Evolutionary conservation across 768 basidiomycete genomes (phyloP), one percentile per base, ranked within the genome.

Genomic region (Suillus subalutaceus): DNA sequence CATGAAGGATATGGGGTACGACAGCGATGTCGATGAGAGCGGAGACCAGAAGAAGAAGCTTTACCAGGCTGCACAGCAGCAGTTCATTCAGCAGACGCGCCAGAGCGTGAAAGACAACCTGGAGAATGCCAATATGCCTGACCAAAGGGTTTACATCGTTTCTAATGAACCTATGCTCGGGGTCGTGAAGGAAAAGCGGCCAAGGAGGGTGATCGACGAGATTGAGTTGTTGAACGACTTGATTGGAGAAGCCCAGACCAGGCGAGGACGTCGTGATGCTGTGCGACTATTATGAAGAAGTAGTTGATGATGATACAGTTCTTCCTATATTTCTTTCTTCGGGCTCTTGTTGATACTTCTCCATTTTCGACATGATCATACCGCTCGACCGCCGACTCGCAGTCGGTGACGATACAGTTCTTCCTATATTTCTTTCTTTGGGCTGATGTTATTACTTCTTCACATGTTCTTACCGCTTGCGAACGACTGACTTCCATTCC

Each of bases 71-170:
- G 76, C 74, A 18, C 73, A 72, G 10, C 67, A 72, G 4, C 72
- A 72, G 59, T 74, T 76, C 61, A 72, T 79, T 30, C n/a, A 61
- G 1, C 69, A 79, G 62, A 78, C 77, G 1, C 68, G 66, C 12
- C 65, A 61, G 38, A 74, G 64, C 12, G 70, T 76, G 52, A 74
- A 69, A 63, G 62, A 64, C 12, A 73, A 72, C 65, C 62, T 79
- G 53, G 32, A 30, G 32, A 63, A 64, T 46, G 74, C 72, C 1
- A 68, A 72, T 35, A 69, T 78, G 8, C 70, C 76, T 4, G 69
- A 75, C 35, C 70, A 75, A 59, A 72, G 67, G 4, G 75, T 78
- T n/a, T 79, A 78, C 64, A 70, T 74, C 1, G 66, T 76, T 52
- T 74, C 76, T 4, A 69, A 72, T 56, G 72, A 67, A 58, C 26